Base-by-base conservation (phyloP, 176 grass and related monocot species). In the Phoenix roebelenii region DNA sequence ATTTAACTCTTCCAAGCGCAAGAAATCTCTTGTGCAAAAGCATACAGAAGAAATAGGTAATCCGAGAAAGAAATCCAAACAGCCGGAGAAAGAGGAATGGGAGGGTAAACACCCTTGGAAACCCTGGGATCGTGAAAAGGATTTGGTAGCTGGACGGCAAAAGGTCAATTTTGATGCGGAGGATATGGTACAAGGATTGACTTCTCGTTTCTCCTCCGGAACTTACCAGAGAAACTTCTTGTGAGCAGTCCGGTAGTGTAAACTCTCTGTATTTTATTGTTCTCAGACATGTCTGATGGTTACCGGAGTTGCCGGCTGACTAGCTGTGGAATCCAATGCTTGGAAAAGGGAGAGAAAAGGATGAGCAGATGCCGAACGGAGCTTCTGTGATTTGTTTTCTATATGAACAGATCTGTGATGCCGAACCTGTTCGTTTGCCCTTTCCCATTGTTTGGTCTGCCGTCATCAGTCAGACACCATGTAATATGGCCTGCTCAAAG, bases 111-210 rank as follows among this genome's bases (percentile, higher is more conserved):
- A 91, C 75, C 92, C 92, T 23, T 97, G 92, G 92, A 91, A 97
- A 68, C 92, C 92, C 5, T 97, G 92, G 92, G 92, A 97, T 16
- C 77, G 92, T 15, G 92, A 97, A 65, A 97, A 91, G 64, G 87
- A 97, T 82, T 70, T 97, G 24, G 25, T 74, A 49, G 93, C 84
- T 20, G 93, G 87, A 15, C 65, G 93, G 55, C 84, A 88, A 70
- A 85, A 75, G 16, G 87, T 85, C 5, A 75, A 74, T 71, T 66
- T 97, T 14, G 87, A 97, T 55, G 54, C 75, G 16, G 79, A 85
- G 57, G 80, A 67, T 53, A 91, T 90, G 84, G 50, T 65, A 49
- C 56, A 85, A 74, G 87, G 86, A 51, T 70, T 97, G 60, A 49
- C 75, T 5, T 88, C 92, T 61, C 87, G 92, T 52, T 97, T 97